Evolutionary conservation across 148 eudicot genomes (phyloP), one percentile per base, ranked within the genome.

Genomic region (Euryodendron excelsum): DNA sequence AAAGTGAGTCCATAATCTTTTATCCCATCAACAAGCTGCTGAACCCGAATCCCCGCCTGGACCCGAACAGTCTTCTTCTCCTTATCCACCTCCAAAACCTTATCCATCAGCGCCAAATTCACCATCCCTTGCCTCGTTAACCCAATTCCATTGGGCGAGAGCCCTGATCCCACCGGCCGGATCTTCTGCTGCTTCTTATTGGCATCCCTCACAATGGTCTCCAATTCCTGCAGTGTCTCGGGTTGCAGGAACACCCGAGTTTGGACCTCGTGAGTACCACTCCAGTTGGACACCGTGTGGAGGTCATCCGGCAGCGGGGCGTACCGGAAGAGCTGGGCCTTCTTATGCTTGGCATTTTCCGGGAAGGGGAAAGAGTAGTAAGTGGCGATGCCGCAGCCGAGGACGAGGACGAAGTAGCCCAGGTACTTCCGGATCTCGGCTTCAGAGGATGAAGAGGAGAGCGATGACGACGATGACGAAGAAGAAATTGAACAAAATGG

Each of bases 311-410:
- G 97, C 1, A 93, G 82, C 0, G 99, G 96, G 18, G 99, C 96
- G 84, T 90, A 93, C 27, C 85, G 89, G 85, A 93, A 95, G 76
- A 95, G 85, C 17, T 91, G 96, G 45, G 98, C 97, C 45, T 87
- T 88, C 53, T 93, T 93, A 92, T 91, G 93, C 71, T 91, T 93
- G 45, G 99, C 93, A 73, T 90, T 55, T 37, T 85, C 91, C 1
- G 96, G 85, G 82, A 95, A 87, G 14, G 99, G 99, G 90, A 93
- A 95, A 61, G 99, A 93, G 90, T 90, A 95, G 87, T 93, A 95
- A 1, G 98, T 95, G 74, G 88, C 97, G 74, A 75, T 86, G 60
- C 91, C 96, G 78, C 91, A 91, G 73, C 87, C 87, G 30, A 89
- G 14, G 82, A 91, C 58, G 76, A 95, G 96, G 85, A 87, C 37